A percentile compares a stretch with the other conserved stretches of the same genome.
Conservation (phyloP, 345 rosid genomes). For the Eucalyptus erythrocorys region DNA sequence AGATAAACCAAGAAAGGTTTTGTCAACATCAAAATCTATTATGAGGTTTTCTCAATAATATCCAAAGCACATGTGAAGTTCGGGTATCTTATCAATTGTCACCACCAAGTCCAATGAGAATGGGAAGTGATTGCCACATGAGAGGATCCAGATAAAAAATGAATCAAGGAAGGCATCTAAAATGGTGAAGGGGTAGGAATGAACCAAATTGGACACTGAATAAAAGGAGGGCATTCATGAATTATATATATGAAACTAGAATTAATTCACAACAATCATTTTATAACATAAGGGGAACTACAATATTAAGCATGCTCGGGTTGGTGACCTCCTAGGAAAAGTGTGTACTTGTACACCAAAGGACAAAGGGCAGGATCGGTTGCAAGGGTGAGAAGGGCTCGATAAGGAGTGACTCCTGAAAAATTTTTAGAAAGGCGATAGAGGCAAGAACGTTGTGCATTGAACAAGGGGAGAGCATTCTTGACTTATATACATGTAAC, state of each 20-base stretch:
- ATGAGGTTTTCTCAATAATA: neutral
- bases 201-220: neutral
- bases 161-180: neutral
- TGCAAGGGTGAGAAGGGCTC: neutral
- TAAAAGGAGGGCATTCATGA: too few species aligned
- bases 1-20: too few species aligned
- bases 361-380: accelerated
- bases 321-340: neutral
- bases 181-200: neutral
- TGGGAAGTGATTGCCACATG: neutral
- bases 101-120: neutral
- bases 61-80: neutral
- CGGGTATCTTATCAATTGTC: neutral
- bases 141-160: too few species aligned
- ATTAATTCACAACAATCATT: neutral
- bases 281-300: neutral
- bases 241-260: too few species aligned
- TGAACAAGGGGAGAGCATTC: neutral
- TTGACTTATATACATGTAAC: neutral
- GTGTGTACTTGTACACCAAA: neutral
- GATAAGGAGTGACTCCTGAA: accelerated
- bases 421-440: neutral
- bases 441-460: accelerated
- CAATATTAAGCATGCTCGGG: neutral
- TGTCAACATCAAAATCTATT: neutral